Percentiles rank a stretch among this genome's conserved stretches.
These are phyloP conservation scores for Podaxis sp. DNA, from an alignment of 768 basidiomycete genomes.

Conservation along the genomic window DNA sequence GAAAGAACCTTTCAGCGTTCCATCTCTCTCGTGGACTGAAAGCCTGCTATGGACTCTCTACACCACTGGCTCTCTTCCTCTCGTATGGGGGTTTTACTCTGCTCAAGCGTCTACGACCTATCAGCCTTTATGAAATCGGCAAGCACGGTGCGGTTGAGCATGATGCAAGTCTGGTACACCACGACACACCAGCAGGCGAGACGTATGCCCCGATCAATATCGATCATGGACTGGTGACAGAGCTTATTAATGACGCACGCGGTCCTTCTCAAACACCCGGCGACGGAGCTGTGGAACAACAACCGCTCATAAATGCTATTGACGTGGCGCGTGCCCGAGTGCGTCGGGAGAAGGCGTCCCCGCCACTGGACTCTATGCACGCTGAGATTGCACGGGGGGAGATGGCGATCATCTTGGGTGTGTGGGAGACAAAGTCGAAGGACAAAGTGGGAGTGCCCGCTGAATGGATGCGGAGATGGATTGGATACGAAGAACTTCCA, in stretches of 20 bases:
- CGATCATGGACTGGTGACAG: constrained; percentile 34
- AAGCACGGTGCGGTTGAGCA: constrained; percentile 55
- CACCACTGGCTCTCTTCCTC: constrained; percentile 45
- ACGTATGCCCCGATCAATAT: constrained; percentile 45
- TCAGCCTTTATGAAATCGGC: constrained; percentile 38
- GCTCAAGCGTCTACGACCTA: constrained; percentile 36
- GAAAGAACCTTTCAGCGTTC: constrained; percentile 43
- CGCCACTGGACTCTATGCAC: constrained; percentile 42
- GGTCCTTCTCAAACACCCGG: no score
- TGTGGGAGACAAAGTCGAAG: constrained; percentile 43
- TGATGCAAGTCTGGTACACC: constrained; percentile 59
- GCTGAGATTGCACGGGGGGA: constrained; percentile 67
- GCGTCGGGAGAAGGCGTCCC: constrained; percentile 45
- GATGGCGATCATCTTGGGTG: constrained; percentile 61
- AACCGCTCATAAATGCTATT: constrained; percentile 30
- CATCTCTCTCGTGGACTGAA: constrained; percentile 41
- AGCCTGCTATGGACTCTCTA: constrained; percentile 51
- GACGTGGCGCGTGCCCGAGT: constrained; percentile 52
- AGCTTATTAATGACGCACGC: constrained; percentile 32
- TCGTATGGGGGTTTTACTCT: constrained; percentile 44
- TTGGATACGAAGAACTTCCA: constrained; percentile 51
- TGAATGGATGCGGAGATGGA: constrained; percentile 48
- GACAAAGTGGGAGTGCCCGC: constrained; percentile 40
- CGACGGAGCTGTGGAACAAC: no score
- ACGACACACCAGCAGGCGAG: constrained; percentile 35